phyloP scores from a whole-genome alignment of 1,139 yeast species.

The Debaryomycetaceae sp. region DNA sequence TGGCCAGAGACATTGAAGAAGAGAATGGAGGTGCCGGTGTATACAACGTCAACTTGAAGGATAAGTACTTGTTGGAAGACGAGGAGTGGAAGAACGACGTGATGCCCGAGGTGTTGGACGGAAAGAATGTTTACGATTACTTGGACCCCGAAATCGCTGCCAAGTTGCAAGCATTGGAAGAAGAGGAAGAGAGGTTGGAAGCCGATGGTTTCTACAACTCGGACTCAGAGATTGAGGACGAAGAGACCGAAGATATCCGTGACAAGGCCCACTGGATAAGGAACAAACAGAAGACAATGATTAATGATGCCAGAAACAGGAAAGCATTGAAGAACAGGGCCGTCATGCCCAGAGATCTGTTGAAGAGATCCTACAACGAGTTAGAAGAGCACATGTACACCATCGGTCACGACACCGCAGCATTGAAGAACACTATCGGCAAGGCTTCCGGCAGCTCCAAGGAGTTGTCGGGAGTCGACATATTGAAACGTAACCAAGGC shows the following conservation, averaged over 20 bases:
- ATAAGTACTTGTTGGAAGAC: conserved; percentile 84
- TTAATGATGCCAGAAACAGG: conserved; percentile 81
- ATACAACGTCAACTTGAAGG: conserved; percentile 87
- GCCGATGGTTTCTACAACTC: conserved; percentile 94
- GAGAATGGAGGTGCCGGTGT: conserved; percentile 99
- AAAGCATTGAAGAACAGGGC: conserved; percentile 86
- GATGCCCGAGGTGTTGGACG: conserved; percentile 95
- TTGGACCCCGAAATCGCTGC: conserved; percentile 93
- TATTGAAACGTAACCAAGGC: conserved; percentile 56
- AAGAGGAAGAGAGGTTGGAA: conserved; percentile 92
- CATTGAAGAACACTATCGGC: conserved; percentile 50
- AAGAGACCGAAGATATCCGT: conserved; percentile 65
- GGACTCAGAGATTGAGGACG: conserved; percentile 67
- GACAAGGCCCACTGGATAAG: conserved; percentile 96
- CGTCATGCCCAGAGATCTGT: conserved; percentile 87
- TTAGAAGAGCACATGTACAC: conserved; percentile 88
- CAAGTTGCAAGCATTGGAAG: conserved; percentile 91
- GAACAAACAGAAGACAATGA: conserved; percentile 90
- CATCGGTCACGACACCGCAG: conserved; percentile 81
- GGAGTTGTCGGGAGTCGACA: conserved; percentile 69
- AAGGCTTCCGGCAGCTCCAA: conserved; percentile 35
- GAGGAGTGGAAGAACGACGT: conserved; percentile 97
- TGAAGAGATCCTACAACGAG: conserved; percentile 69
- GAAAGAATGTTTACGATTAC: conserved; percentile 95
- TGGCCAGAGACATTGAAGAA: conserved; percentile 85